Conservation (phyloP, 192 early-diverging fungal genomes). For the Entomortierella parvispora region DNA sequence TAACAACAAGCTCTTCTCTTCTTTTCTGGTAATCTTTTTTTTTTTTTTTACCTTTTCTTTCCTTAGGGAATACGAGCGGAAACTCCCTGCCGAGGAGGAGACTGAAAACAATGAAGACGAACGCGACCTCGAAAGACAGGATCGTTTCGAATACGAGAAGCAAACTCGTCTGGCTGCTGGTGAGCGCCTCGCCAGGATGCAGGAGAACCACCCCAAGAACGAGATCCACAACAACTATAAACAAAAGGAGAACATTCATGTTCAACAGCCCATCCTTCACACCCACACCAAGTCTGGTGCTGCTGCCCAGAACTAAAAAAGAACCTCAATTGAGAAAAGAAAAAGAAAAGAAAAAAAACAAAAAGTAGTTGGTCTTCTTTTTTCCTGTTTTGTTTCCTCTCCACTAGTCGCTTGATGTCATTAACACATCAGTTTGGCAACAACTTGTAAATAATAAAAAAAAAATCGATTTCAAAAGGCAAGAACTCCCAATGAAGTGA, state of each 20-base stretch:
- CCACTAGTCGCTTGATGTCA: too few species aligned
- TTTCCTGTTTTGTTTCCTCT: too few species aligned
- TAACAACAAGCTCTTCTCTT: too few species aligned
- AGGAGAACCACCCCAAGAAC: conserved; percentile 44
- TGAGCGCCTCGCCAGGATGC: conserved; percentile 33
- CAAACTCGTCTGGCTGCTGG: conserved; percentile 33
- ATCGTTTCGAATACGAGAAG: conserved; percentile 47
- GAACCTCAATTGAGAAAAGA: not conserved
- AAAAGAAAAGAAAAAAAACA: not conserved
- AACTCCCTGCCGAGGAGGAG: conserved; percentile 15
- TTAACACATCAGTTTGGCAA: too few species aligned
- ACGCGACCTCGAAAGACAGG: conserved; percentile 39
- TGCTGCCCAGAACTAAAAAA: conserved; percentile 23
- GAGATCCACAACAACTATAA: conserved; percentile 24
- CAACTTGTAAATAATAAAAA: too few species aligned
- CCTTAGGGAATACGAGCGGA: conserved; percentile 36
- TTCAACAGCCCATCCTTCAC: conserved; percentile 41
- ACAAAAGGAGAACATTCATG: conserved; percentile 44
- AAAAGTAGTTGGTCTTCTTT: too few species aligned
- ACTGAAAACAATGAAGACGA: conserved; percentile 35
- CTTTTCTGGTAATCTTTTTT: not conserved
- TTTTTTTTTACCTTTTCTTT: not conserved
- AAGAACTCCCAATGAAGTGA: too few species aligned
- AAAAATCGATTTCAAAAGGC: too few species aligned
- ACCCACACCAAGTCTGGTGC: conserved; percentile 47